These are phyloP conservation scores for Sporothrix dimorphospora DNA, from an alignment of 2,329 filamentous ascomycete genomes.

Conservation along the genomic window DNA sequence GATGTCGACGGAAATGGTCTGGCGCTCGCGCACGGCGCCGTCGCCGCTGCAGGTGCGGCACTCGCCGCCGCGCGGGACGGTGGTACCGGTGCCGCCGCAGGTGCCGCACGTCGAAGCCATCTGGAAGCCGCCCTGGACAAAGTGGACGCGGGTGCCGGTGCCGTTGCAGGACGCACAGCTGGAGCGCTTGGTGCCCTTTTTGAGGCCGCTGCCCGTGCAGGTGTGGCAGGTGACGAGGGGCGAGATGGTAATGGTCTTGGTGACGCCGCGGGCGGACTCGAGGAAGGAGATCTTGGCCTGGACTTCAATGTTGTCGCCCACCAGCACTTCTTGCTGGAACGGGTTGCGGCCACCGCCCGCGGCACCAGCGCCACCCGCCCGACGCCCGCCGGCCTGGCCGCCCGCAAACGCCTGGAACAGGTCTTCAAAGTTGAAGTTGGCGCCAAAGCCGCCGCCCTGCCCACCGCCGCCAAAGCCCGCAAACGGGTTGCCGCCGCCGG, in stretches of 20 bases:
- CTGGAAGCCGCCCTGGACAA: constrained; percentile 92
- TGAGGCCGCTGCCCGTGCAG: constrained; percentile 82
- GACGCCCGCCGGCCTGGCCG: constrained; percentile 55
- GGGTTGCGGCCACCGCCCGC: constrained; percentile 59
- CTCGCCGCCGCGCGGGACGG: constrained; percentile 77
- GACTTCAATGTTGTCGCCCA: constrained; percentile 96
- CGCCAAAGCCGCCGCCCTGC: constrained; percentile 69
- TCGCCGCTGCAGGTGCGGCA: constrained; percentile 80
- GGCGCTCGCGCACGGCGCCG: constrained; percentile 80
- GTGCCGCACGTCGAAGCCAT: constrained; percentile 86
- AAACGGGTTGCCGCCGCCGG: constrained; percentile 60
- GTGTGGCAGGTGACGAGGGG: constrained; percentile 81
- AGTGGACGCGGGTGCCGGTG: constrained; percentile 82
- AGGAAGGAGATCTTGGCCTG: constrained; percentile 92
- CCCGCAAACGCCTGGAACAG: constrained; percentile 85
- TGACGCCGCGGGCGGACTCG: constrained; percentile 90
- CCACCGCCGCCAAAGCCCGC: constrained; percentile 59
- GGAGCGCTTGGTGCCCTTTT: constrained; percentile 72
- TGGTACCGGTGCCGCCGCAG: constrained; percentile 78
- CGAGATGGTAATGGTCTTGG: constrained; percentile 84
- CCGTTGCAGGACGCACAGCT: constrained; percentile 82
- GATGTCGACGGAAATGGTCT: constrained; percentile 86
- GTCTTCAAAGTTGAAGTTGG: constrained; percentile 94
- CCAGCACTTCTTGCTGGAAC: constrained; percentile 76
- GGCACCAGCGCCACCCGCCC: constrained; percentile 49